phyloP scores from a whole-genome alignment of 345 rosid genomes.

The Acer campestre region DNA sequence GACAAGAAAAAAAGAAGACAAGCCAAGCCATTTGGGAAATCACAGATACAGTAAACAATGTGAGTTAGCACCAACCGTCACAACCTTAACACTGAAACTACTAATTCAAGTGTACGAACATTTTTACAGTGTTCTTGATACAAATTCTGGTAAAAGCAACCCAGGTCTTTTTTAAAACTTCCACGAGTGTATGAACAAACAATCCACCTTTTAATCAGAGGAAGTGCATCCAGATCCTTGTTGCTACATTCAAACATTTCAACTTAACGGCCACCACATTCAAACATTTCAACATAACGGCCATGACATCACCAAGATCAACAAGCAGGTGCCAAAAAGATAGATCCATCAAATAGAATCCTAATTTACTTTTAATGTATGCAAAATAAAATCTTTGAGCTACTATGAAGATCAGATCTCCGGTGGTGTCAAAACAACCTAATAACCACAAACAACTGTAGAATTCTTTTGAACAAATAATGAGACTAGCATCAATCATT shows the following conservation, averaged over 20 bases:
- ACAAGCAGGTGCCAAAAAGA: not conserved
- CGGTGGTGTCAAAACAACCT: not conserved
- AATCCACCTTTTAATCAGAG: not conserved
- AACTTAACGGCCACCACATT: too few relatives aligned
- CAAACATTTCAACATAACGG: not conserved
- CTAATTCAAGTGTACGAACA: not conserved
- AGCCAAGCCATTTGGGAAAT: not conserved
- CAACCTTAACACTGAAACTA: not conserved
- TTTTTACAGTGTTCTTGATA: not conserved
- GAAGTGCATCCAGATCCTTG: not conserved
- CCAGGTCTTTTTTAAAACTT: not conserved
- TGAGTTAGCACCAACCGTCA: not conserved
- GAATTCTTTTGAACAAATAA: not conserved
- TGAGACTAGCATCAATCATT: not conserved
- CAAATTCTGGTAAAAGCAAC: not conserved
- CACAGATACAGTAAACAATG: not conserved
- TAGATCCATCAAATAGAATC: not conserved
- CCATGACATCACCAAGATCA: not conserved
- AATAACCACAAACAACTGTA: not conserved
- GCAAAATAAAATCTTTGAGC: not conserved
- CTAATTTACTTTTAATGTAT: not conserved
- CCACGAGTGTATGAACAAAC: not conserved
- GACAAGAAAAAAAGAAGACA: not conserved
- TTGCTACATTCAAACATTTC: not conserved
- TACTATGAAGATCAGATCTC: not conserved